Conservation (phyloP, 257 asterid genomes). For the Gentiana macrophylla region DNA sequence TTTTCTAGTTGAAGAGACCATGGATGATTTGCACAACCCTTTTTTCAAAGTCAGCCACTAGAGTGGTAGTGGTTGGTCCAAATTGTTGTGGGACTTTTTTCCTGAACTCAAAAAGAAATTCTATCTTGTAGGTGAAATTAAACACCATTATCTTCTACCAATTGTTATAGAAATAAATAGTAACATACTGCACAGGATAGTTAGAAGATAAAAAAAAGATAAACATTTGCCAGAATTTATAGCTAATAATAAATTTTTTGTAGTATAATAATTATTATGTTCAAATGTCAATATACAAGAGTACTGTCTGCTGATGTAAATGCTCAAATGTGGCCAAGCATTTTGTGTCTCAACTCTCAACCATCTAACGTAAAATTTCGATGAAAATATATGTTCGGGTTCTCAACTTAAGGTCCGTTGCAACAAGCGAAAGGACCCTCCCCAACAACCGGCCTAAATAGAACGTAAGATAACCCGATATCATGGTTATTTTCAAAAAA, state of each 20-base stretch:
- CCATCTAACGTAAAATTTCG: slow-evolving; percentile 6
- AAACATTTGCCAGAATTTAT: too few relatives aligned
- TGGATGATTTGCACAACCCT: too few relatives aligned
- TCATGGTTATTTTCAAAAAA: not conserved
- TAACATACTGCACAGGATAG: too few relatives aligned
- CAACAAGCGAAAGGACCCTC: not conserved
- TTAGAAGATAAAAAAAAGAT: too few relatives aligned
- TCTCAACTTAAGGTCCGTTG: slow-evolving; percentile 6
- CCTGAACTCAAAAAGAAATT: too few relatives aligned
- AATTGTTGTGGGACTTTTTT: too few relatives aligned
- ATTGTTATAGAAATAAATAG: too few relatives aligned
- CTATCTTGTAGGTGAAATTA: too few relatives aligned
- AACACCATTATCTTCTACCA: too few relatives aligned
- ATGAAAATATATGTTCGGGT: slow-evolving; percentile 8
- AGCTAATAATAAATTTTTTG: not conserved
- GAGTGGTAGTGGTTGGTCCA: too few relatives aligned
- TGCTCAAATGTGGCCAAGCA: slow-evolving; percentile 5
- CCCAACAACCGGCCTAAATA: slow-evolving; percentile 1
- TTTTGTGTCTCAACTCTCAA: slow-evolving; percentile 7
- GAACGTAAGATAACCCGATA: not conserved
- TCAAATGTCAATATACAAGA: slow-evolving; percentile 8
- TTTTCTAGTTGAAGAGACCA: too few relatives aligned
- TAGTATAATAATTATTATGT: not conserved
- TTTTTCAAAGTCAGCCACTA: too few relatives aligned
- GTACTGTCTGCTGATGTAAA: not conserved